Conservation (phyloP, 1,284 basidiomycete species). For the Cutaneotrichosporon cyanovorans region DNA sequence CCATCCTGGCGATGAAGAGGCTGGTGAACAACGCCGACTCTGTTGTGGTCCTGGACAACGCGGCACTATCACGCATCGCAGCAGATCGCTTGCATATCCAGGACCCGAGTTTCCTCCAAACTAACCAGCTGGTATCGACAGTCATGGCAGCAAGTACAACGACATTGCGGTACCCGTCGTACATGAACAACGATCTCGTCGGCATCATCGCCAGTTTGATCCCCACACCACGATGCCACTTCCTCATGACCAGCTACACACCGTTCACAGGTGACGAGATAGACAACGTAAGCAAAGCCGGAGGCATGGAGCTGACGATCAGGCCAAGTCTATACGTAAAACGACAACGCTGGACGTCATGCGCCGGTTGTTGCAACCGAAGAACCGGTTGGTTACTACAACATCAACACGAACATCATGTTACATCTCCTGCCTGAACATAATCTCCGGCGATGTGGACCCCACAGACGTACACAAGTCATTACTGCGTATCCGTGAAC, state of each 20-base stretch:
- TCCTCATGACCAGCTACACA: conserved; percentile 99
- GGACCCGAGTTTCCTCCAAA: conserved; percentile 87
- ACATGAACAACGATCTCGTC: conserved; percentile 99
- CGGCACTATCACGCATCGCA: conserved; percentile 83
- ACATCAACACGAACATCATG: conserved; percentile 82
- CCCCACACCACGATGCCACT: conserved; percentile 97
- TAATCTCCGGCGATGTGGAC: conserved; percentile 97
- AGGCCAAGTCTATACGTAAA: conserved; percentile 82
- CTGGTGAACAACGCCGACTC: conserved; percentile 94
- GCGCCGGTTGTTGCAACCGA: conserved; percentile 93
- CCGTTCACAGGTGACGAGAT: conserved; percentile 95
- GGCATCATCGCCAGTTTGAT: conserved; percentile 96
- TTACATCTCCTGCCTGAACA: conserved; percentile 97
- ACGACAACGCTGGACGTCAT: conserved; percentile 98
- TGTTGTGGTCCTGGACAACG: conserved; percentile 95
- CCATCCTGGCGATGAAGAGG: conserved; percentile 83
- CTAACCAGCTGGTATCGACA: conserved; percentile 73
- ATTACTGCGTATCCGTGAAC: conserved; percentile 87
- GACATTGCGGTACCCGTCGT: conserved; percentile 93
- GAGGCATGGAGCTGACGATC: not conserved
- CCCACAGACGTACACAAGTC: conserved; percentile 99
- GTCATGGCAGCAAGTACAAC: conserved; percentile 78
- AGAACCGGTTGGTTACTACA: conserved; percentile 98
- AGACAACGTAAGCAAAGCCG: conserved; percentile 60
- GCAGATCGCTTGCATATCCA: conserved; percentile 85